A percentile compares a stretch with the other conserved stretches of the same genome.
Evolutionary conservation across 1,284 basidiomycete genomes (phyloP).

Genomic region (Ganoderma sinense): DNA sequence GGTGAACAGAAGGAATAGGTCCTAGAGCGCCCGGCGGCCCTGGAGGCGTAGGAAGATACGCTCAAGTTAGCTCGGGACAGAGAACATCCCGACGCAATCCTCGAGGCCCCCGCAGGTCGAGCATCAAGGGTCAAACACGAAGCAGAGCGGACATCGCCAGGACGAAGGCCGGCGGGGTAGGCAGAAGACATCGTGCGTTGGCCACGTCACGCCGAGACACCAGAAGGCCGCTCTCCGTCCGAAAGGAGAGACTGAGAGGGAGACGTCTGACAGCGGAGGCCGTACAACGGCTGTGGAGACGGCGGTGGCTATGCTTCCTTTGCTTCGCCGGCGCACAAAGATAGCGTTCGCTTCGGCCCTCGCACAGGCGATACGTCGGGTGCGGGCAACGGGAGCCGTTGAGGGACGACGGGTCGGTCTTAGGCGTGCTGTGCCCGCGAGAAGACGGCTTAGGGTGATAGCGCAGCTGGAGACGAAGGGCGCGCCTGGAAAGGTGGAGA

Average conservation of each 20-base stretch:
- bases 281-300: conserved; percentile 2
- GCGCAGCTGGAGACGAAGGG: not conserved
- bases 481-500: not conserved
- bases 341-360: conserved; percentile 1
- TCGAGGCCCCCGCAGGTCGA: not conserved
- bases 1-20: not conserved
- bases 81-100: not conserved
- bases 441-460: not conserved
- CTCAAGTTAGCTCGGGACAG: not conserved
- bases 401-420: not conserved
- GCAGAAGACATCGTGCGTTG: not conserved
- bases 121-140: not conserved
- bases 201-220: conserved; percentile 15
- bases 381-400: conserved; percentile 1
- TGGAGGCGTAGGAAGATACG: not conserved
- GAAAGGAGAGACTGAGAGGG: not conserved
- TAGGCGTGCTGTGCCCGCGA: conserved; percentile 11
- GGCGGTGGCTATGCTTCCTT: not conserved
- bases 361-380: conserved; percentile 1
- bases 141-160: conserved; percentile 10
- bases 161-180: conserved; percentile 5
- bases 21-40: not conserved
- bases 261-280: conserved; percentile 3
- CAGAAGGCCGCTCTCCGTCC: conserved; percentile 1
- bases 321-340: not conserved